Evolutionary conservation across 495 filamentous ascomycete species (phyloP).

Genomic region (Aspergillus biplanus): DNA sequence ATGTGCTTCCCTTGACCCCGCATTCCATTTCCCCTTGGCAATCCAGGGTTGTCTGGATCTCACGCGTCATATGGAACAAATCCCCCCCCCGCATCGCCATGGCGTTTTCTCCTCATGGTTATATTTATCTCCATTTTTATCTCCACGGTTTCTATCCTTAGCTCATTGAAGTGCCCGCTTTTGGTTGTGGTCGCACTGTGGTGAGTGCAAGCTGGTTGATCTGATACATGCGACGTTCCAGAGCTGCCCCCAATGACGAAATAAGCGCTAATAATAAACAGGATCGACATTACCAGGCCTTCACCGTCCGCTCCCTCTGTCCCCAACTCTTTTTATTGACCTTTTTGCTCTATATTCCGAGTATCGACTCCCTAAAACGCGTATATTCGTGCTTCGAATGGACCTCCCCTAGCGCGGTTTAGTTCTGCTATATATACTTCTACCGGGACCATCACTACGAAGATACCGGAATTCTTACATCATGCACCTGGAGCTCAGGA

Average conservation of each 20-base stretch:
- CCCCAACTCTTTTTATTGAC: neutral
- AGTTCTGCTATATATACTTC: constrained; percentile 35
- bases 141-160: neutral
- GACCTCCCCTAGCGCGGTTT: constrained; percentile 29
- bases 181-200: neutral
- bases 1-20: constrained; percentile 4
- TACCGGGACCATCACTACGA: neutral
- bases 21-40: neutral
- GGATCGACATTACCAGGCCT: constrained; percentile 11
- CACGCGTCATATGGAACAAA: neutral
- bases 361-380: neutral
- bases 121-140: neutral
- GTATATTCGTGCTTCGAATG: neutral
- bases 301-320: constrained; percentile 12
- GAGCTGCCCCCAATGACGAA: constrained; percentile 15
- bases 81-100: neutral
- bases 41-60: neutral
- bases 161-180: neutral
- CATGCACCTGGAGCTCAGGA: constrained; percentile 34
- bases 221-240: neutral
- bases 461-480: constrained; percentile 24
- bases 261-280: constrained; percentile 6
- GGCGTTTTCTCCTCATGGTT: neutral
- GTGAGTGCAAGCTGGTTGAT: neutral
- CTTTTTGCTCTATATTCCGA: neutral